A percentile compares a stretch with the other conserved stretches of the same genome.
Conservation (phyloP, 2,329 filamentous ascomycete species). For the Coniochaeta prunicola region DNA sequence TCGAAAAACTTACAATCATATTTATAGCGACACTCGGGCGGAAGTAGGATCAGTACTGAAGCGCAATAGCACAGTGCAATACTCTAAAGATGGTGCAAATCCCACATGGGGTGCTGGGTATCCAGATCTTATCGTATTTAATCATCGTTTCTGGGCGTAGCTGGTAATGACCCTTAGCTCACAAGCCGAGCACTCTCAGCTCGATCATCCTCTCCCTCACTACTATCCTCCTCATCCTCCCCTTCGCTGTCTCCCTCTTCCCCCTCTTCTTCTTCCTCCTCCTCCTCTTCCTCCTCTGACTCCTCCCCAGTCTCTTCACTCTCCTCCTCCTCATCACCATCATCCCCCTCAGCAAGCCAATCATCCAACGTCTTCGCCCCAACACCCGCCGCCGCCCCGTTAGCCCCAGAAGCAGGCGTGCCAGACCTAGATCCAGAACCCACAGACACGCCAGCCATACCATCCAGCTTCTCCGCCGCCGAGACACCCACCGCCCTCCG, state of each 20-base stretch:
- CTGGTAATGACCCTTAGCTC: neutral
- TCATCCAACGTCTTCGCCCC: slow-evolving; percentile 80
- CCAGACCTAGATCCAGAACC: slow-evolving; percentile 44
- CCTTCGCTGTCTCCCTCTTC: slow-evolving; percentile 38
- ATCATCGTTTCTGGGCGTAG: neutral
- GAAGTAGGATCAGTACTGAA: no score
- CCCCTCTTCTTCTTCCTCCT: slow-evolving; percentile 45
- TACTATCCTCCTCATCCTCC: slow-evolving; percentile 36
- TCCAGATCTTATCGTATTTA: neutral
- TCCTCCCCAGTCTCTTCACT: slow-evolving; percentile 42
- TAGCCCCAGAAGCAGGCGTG: slow-evolving; percentile 32
- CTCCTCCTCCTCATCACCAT: slow-evolving; percentile 47
- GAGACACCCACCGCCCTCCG: slow-evolving; percentile 34
- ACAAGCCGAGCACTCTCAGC: slow-evolving; percentile 2
- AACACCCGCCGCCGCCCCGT: slow-evolving; percentile 25
- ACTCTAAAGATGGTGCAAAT: no score
- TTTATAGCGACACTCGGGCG: no score
- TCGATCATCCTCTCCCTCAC: slow-evolving; percentile 25
- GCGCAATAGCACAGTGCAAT: no score
- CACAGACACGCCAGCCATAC: slow-evolving; percentile 32
- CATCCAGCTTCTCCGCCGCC: slow-evolving; percentile 58
- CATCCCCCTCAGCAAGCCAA: slow-evolving; percentile 74
- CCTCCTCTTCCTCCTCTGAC: slow-evolving; percentile 42
- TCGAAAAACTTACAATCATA: no score
- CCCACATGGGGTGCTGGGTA: no score